Evolutionary conservation across 495 filamentous ascomycete genomes (phyloP).

Genomic region (Penicillium verhagenii): DNA sequence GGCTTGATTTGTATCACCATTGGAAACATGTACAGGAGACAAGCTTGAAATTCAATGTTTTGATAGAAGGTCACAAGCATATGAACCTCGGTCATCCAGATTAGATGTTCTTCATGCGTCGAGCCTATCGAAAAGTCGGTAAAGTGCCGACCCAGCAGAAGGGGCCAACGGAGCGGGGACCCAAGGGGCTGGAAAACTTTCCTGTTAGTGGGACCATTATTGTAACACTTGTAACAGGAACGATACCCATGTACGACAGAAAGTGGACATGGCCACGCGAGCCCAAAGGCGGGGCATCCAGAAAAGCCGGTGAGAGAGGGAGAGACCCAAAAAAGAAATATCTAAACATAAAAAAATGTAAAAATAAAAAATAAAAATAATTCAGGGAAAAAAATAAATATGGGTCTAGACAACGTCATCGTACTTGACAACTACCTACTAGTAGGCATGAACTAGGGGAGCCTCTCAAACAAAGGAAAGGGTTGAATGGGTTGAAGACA

Average conservation of each 20-base stretch:
- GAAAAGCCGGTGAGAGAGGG: slow-evolving; percentile 34
- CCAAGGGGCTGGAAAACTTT: slow-evolving; percentile 28
- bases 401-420: slow-evolving; percentile 27
- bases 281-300: slow-evolving; percentile 14
- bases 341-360: not conserved
- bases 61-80: too few relatives aligned
- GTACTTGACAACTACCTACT: slow-evolving; percentile 18
- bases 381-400: not conserved
- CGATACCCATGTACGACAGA: slow-evolving; percentile 25
- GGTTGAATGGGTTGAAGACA: not conserved
- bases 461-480: not conserved
- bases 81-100: not conserved
- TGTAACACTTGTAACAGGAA: slow-evolving; percentile 16
- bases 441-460: not conserved
- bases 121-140: slow-evolving; percentile 28
- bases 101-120: not conserved
- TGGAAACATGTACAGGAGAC: too few relatives aligned
- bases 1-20: too few relatives aligned
- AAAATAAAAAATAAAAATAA: too few relatives aligned
- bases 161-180: slow-evolving; percentile 19
- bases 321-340: slow-evolving; percentile 9
- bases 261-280: slow-evolving; percentile 25
- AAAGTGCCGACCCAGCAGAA: slow-evolving; percentile 28
- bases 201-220: slow-evolving; percentile 22
- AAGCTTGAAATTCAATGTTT: too few relatives aligned